Percentiles rank a stretch among this genome's conserved stretches.
phyloP scores from a whole-genome alignment of 805 yeast species.

The Candida arabinofermentans region DNA sequence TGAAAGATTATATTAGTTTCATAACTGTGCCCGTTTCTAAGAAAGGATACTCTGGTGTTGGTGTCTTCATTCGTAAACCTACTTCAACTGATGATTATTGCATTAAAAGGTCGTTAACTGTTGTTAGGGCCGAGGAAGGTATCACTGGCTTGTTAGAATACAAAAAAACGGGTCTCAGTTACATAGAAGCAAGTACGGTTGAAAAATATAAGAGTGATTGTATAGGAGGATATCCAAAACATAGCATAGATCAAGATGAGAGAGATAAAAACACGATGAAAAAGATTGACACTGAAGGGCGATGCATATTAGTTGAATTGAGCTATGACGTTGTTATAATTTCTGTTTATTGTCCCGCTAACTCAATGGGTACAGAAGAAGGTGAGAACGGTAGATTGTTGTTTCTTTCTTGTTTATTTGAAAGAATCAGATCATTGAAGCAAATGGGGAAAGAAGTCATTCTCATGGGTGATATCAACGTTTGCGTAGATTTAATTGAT shows the following conservation, averaged over 20 bases:
- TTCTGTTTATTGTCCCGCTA: conserved; percentile 87
- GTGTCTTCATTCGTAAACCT: conserved; percentile 65
- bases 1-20: conserved; percentile 60
- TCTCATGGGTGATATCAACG: conserved; percentile 86
- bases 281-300: conserved; percentile 79
- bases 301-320: conserved; percentile 73
- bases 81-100: conserved; percentile 37
- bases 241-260: conserved; percentile 38
- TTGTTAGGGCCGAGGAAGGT: conserved; percentile 84
- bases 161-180: conserved; percentile 17
- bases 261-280: conserved; percentile 21
- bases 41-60: conserved; percentile 92
- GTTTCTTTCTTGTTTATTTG: conserved; percentile 57
- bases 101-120: conserved; percentile 40
- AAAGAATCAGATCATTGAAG: conserved; percentile 56
- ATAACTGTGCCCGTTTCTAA: conserved; percentile 62
- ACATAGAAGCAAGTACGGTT: conserved; percentile 24
- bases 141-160: conserved; percentile 60
- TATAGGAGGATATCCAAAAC: conserved; percentile 85
- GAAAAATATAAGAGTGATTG: conserved; percentile 17
- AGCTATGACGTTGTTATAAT: conserved; percentile 58
- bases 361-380: conserved; percentile 65
- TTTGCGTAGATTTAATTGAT: conserved; percentile 75
- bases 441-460: conserved; percentile 62
- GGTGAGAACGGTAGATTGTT: conserved; percentile 56